These are phyloP conservation scores for Stemphylium beticola DNA, from an alignment of 2,329 filamentous ascomycete genomes.

Conservation along the genomic window DNA sequence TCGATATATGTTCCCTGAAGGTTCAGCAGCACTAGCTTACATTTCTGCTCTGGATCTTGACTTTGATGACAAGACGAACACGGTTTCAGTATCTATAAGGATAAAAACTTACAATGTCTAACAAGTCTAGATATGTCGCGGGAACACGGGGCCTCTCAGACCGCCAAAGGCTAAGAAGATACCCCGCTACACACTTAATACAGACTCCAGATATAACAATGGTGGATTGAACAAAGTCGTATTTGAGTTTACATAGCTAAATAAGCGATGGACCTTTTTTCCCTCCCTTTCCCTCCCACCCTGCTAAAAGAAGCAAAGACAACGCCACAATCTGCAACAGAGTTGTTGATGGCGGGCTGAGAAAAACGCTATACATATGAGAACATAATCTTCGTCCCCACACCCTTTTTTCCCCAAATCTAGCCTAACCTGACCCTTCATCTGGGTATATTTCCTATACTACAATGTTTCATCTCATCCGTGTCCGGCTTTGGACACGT, in stretches of 20 bases:
- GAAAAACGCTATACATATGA: constrained; percentile 22
- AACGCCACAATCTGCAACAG: constrained; percentile 10
- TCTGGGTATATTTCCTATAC: constrained; percentile 18
- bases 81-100: too few relatives aligned
- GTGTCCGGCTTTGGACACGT: too few relatives aligned
- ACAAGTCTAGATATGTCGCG: too few relatives aligned
- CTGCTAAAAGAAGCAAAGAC: constrained; percentile 6
- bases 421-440: constrained; percentile 1
- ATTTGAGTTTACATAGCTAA: background rate
- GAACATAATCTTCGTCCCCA: constrained; percentile 13
- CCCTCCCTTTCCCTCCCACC: too few relatives aligned
- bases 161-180: too few relatives aligned
- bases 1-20: too few relatives aligned
- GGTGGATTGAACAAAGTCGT: background rate
- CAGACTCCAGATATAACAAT: background rate
- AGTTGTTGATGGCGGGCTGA: constrained; percentile 5
- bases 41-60: too few relatives aligned
- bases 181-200: too few relatives aligned
- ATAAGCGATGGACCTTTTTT: background rate
- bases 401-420: background rate
- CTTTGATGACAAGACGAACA: too few relatives aligned
- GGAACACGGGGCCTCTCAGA: too few relatives aligned
- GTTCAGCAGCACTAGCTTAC: too few relatives aligned
- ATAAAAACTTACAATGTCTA: too few relatives aligned
- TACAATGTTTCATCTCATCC: background rate